Evolutionary conservation across 352 stramenopile species (phyloP), one percentile per base, ranked within the genome.

Genomic region (Globisporangium ultimum): DNA sequence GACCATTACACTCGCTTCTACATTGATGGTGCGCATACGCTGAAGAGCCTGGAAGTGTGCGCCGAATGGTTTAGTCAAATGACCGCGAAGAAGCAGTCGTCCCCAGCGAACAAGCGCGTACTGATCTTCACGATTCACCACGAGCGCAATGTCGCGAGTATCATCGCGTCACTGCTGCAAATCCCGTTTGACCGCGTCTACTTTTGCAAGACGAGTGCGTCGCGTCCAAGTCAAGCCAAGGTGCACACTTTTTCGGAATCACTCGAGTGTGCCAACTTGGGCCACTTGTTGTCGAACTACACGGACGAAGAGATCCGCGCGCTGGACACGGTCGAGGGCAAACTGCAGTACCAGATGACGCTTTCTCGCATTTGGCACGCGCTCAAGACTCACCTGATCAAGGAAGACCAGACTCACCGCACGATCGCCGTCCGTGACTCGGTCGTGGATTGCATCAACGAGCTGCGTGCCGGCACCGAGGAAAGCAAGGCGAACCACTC

Each of bases 21-120:
- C 66, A 81, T 97, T 18, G 90, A 97, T 62, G 90, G 90, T 21
- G 90, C 88, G 8, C 90, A 97, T 72, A 97, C 90, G 41, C 57
- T 87, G 45, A 70, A 72, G 34, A 96, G 86, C 55, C 71, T 97
- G 14, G 72, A 81, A 60, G 87, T 75, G 22, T 92, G 78, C 38
- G 74, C 70, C 38, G 66, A 82, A 28, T 97, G 90, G 90, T 97
- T 76, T 51, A 36, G 34, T 14, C 48, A 60, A n/a, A 51, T 46
- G 49, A 50, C 34, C 8, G 55, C 55, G n/a, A n/a, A 45, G 1
- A 52, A 58, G 49, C 61, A 49, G 28, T 42, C 52, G 13, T 22
- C 48, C 8, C 32, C 51, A 17, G 28, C 56, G 21, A 71, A 64
- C 45, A 71, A 74, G 59, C 69, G 65, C 32, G 76, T 83, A 52